Percentiles rank a stretch among this genome's conserved stretches.
phyloP scores from a whole-genome alignment of 768 basidiomycete species.

The Hericium erinaceus region DNA sequence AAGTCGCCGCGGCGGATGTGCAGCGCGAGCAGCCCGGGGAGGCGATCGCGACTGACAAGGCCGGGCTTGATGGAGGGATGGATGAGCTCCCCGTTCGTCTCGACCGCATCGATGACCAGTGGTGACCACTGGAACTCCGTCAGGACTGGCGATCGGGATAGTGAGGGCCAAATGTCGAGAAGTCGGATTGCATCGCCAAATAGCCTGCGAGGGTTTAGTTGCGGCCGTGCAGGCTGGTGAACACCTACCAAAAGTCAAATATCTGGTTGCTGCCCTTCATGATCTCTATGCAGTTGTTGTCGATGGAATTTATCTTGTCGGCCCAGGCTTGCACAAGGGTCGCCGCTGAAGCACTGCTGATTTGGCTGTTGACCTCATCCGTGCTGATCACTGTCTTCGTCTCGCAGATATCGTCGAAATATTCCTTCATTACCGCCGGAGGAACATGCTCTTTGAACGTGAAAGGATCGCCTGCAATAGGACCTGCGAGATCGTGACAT shows the following conservation, averaged over 20 bases:
- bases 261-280: slow-evolving; percentile 24
- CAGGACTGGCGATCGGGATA: slow-evolving; percentile 25
- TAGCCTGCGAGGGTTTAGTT: slow-evolving; percentile 17
- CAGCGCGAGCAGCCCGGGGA: slow-evolving; percentile 33
- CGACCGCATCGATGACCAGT: slow-evolving; percentile 24
- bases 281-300: slow-evolving; percentile 33
- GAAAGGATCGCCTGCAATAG: slow-evolving; percentile 32
- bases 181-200: slow-evolving; percentile 24
- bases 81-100: slow-evolving; percentile 20
- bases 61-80: slow-evolving; percentile 3
- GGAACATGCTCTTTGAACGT: slow-evolving; percentile 23
- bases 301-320: slow-evolving; percentile 22
- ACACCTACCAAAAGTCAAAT: slow-evolving; percentile 28
- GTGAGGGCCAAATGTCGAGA: slow-evolving; percentile 25
- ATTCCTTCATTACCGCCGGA: slow-evolving; percentile 26
- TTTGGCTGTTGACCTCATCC: slow-evolving; percentile 21
- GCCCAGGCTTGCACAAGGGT: slow-evolving; percentile 30
- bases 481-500: slow-evolving; percentile 21
- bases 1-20: slow-evolving; percentile 46
- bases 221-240: background rate
- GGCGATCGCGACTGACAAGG: slow-evolving; percentile 7
- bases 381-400: slow-evolving; percentile 25
- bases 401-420: slow-evolving; percentile 34
- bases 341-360: slow-evolving; percentile 17
- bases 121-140: slow-evolving; percentile 31